Evolutionary conservation across 1,284 basidiomycete species (phyloP), one percentile per base, ranked within the genome.

Genomic region (Ustilago nuda): DNA sequence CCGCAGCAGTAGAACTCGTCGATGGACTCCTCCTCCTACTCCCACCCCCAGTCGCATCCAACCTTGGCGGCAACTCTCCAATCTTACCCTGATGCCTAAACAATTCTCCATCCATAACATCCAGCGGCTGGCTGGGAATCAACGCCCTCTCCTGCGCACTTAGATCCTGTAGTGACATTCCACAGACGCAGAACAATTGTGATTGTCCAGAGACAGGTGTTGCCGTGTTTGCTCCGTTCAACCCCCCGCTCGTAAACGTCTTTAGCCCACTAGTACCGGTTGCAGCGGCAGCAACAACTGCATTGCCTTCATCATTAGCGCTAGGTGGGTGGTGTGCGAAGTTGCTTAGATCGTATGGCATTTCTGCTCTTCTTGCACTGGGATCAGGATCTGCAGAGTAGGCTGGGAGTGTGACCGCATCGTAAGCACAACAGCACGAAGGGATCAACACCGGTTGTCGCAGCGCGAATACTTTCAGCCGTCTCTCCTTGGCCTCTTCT

Each of bases 181-280:
- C 84, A 65, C 84, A 85, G n/a, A 85, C 84, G 55, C 84, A 85
- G 65, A 81, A 79, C 32, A 84, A 72, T 59, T 85, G 84, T 8
- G 56, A 65, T 33, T 76, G 65, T 5, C 82, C 83, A 19, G 46
- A 52, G n/a, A 78, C 73, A n/a, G 69, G 64, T 7, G 67, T 74
- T 2, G 80, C 68, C 8, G 79, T 80, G 37, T 75, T 74, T 8
- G 70, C 51, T 12, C 69, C 46, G 52, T 77, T 72, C 37, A 51
- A 63, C 30, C 58, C 64, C 4, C 54, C 55, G 17, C 55, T 30
- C 13, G 19, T 55, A 4, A 45, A 45, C 17, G 43, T 45, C 8
- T 45, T 45, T 11, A 45, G n/a, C 11, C 43, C 43, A 6, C 9
- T 27, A 9, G 8, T 15, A 32, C n/a, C 48, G 13, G 30, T 27